phyloP scores from a whole-genome alignment of 106 monocot genomes.

The Platanthera zijinensis region DNA sequence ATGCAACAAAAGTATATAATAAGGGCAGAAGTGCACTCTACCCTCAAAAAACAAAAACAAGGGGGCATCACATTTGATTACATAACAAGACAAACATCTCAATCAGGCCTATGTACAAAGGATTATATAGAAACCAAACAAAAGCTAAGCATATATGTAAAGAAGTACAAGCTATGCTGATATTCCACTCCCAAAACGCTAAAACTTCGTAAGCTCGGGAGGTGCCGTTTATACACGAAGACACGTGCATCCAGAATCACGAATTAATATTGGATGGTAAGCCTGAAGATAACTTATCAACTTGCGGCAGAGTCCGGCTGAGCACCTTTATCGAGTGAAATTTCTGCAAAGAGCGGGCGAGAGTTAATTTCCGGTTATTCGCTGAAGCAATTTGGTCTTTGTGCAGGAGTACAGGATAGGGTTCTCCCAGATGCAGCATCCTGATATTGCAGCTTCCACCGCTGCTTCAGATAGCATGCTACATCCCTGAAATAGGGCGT shows the following conservation, averaged over 20 bases:
- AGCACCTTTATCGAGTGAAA: background rate
- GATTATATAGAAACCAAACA: background rate
- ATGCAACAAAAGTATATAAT: too few species aligned
- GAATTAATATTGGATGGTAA: conserved; percentile 2
- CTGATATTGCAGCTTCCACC: conserved; percentile 48
- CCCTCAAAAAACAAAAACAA: too few species aligned
- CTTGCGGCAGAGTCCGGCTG: background rate
- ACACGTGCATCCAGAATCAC: conserved; percentile 11
- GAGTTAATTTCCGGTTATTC: background rate
- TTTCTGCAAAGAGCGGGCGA: background rate
- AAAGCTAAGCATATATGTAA: background rate
- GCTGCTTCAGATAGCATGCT: conserved; percentile 46
- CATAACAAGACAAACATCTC: background rate
- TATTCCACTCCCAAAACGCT: conserved; percentile 36
- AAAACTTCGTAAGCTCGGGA: conserved; percentile 36
- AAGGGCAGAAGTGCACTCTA: too few species aligned
- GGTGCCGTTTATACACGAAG: background rate
- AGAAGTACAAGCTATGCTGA: conserved; percentile 4
- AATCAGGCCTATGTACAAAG: background rate
- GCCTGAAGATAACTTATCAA: background rate
- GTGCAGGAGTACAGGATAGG: conserved; percentile 41
- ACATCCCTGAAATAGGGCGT: conserved; percentile 30
- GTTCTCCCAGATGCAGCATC: conserved; percentile 43
- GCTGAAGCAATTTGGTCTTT: conserved; percentile 27
- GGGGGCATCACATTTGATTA: too few species aligned